Conservation (phyloP, 768 basidiomycete species). For the Xerocomellus amylosporus region DNA sequence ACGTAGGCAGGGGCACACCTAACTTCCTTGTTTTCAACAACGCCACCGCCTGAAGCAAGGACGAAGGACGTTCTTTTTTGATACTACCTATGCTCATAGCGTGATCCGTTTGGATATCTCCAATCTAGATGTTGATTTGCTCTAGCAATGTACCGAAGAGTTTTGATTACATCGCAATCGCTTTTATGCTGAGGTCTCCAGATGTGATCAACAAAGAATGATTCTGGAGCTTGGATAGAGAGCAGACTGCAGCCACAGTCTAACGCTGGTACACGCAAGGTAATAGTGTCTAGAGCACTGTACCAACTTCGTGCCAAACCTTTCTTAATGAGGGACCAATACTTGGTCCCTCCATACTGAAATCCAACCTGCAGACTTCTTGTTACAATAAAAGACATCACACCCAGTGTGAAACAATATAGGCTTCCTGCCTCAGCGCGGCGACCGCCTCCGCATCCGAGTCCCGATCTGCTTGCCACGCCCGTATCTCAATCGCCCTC, state of each 20-base stretch:
- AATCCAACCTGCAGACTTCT: slow-evolving; percentile 12
- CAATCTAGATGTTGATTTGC: slow-evolving; percentile 4
- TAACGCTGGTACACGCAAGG: neutral
- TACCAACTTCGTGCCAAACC: neutral
- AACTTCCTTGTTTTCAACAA: slow-evolving; percentile 85
- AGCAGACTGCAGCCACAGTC: too few relatives aligned
- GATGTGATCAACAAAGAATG: neutral
- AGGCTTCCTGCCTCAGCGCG: slow-evolving; percentile 69
- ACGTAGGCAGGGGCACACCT: slow-evolving; percentile 49
- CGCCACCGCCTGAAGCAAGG: slow-evolving; percentile 41
- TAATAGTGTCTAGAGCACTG: neutral
- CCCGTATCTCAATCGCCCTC: slow-evolving; percentile 55
- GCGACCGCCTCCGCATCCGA: slow-evolving; percentile 66
- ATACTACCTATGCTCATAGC: slow-evolving; percentile 1
- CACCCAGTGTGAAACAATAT: slow-evolving; percentile 42
- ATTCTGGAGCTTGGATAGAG: neutral
- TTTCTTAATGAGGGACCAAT: neutral
- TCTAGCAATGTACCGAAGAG: slow-evolving; percentile 14
- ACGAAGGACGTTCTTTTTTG: neutral
- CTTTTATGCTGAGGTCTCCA: neutral
- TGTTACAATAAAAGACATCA: slow-evolving; percentile 5
- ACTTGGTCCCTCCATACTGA: neutral
- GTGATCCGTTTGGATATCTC: neutral
- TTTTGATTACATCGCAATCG: neutral
- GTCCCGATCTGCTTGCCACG: slow-evolving; percentile 69